Percentiles rank a stretch among this genome's conserved stretches.
phyloP scores from a whole-genome alignment of 2,329 filamentous ascomycete genomes.

The Shiraia bambusicola region DNA sequence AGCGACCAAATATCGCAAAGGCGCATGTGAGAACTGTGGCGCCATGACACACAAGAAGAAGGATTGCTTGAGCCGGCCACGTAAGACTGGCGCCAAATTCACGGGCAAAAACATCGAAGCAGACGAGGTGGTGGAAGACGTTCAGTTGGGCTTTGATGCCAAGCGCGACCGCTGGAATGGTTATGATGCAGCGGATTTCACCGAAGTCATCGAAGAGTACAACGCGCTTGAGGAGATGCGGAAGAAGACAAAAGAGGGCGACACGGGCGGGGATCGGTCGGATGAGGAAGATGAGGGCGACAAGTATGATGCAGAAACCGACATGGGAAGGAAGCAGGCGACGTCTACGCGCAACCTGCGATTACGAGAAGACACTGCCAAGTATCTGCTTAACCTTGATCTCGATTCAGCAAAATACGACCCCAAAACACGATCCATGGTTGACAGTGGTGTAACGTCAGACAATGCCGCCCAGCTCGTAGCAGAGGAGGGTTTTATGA shows the following conservation, averaged over 20 bases:
- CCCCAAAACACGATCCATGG: constrained; percentile 89
- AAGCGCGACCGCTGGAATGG: constrained; percentile 98
- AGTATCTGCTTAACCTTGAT: constrained; percentile 92
- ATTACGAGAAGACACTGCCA: constrained; percentile 93
- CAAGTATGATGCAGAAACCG: constrained; percentile 87
- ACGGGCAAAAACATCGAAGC: constrained; percentile 92
- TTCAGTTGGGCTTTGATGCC: constrained; percentile 91
- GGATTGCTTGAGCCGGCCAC: constrained; percentile 85
- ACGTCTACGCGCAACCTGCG: constrained; percentile 88
- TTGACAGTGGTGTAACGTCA: constrained; percentile 76
- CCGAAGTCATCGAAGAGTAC: constrained; percentile 83
- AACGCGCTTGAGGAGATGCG: constrained; percentile 80
- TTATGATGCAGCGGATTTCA: constrained; percentile 88
- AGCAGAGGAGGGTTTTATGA: constrained; percentile 90
- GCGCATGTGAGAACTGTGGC: constrained; percentile 97
- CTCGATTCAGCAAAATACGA: constrained; percentile 97
- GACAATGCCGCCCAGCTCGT: constrained; percentile 81
- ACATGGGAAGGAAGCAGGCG: constrained; percentile 92
- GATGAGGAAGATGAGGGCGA: constrained; percentile 56
- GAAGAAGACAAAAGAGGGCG: constrained; percentile 46
- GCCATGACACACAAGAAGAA: constrained; percentile 95
- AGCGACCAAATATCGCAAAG: constrained; percentile 95
- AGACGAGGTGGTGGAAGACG: constrained; percentile 82
- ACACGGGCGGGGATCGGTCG: constrained; percentile 48
- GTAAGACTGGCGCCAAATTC: constrained; percentile 87